These are phyloP conservation scores for Macrocybe gigantea DNA, from an alignment of 768 basidiomycete species.

Conservation along the genomic window DNA sequence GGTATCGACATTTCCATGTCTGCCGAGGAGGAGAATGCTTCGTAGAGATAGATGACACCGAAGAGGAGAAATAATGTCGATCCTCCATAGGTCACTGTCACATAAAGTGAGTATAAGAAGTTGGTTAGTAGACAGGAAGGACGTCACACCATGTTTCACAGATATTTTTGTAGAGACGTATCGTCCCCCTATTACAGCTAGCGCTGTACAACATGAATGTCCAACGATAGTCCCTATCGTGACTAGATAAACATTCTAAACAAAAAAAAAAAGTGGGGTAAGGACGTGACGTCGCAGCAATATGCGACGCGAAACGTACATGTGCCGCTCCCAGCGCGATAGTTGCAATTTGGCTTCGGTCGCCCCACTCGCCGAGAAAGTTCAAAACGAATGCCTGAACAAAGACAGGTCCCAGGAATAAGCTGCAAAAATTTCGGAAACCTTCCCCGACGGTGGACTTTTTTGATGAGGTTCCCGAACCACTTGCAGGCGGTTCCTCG, in stretches of 20 bases:
- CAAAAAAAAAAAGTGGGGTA: slow-evolving; percentile 1
- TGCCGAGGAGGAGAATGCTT: slow-evolving; percentile 38
- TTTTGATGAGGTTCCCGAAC: neutral
- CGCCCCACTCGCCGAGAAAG: slow-evolving; percentile 99
- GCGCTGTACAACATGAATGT: slow-evolving; percentile 79
- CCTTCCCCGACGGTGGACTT: slow-evolving; percentile 44
- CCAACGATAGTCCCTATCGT: slow-evolving; percentile 87
- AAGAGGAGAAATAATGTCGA: slow-evolving; percentile 80
- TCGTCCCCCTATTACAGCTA: slow-evolving; percentile 91
- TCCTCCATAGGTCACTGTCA: slow-evolving; percentile 79
- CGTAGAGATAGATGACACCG: slow-evolving; percentile 71
- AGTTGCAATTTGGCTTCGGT: slow-evolving; percentile 94
- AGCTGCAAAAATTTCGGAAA: slow-evolving; percentile 73
- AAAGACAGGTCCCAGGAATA: slow-evolving; percentile 88
- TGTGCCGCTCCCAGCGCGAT: slow-evolving; percentile 95
- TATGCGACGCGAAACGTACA: slow-evolving; percentile 40
- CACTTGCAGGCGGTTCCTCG: slow-evolving; percentile 13
- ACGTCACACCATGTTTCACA: slow-evolving; percentile 79
- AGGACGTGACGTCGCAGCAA: neutral
- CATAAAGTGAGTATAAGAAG: neutral
- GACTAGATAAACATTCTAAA: slow-evolving; percentile 87
- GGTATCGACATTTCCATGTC: slow-evolving; percentile 26
- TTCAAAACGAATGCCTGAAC: slow-evolving; percentile 94
- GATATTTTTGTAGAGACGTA: slow-evolving; percentile 93
- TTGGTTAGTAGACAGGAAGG: slow-evolving; percentile 2